These are phyloP conservation scores for Scutellaria barbata DNA, from an alignment of 257 asterid genomes.

Conservation along the genomic window DNA sequence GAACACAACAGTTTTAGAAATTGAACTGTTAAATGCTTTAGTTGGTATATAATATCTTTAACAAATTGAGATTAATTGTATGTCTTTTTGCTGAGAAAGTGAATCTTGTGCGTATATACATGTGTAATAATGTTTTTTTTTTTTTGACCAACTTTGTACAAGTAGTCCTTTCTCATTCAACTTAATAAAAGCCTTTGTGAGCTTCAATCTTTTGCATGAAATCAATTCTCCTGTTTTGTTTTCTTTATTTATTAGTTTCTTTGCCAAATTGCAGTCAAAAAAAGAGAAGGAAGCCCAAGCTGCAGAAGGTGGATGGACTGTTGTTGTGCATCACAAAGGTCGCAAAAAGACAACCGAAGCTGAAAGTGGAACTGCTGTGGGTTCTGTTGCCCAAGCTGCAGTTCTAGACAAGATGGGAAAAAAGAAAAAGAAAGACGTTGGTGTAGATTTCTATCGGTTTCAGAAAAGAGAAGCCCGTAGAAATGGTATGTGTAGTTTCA, in stretches of 20 bases:
- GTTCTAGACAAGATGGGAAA: constrained; percentile 67
- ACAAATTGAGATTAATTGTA: not conserved
- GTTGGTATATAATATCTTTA: not conserved
- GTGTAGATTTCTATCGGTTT: constrained; percentile 80
- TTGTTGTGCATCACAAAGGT: constrained; percentile 91
- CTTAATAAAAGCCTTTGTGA: not conserved
- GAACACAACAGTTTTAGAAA: too few relatives aligned
- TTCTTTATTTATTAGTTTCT: constrained; percentile 14
- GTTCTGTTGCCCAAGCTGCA: constrained; percentile 92
- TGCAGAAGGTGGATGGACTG: constrained; percentile 97
- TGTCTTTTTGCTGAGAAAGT: constrained; percentile 1
- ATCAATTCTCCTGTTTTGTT: too few relatives aligned
- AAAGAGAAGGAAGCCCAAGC: constrained; percentile 73
- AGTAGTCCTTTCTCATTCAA: not conserved
- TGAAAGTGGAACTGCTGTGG: constrained; percentile 84
- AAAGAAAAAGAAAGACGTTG: constrained; percentile 71
- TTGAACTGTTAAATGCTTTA: not conserved
- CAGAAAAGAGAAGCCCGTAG: constrained; percentile 87
- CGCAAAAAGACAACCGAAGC: constrained; percentile 88
- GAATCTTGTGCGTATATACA: not conserved
- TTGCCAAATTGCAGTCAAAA: constrained; percentile 60
- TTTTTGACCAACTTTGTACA: not conserved
- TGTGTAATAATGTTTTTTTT: not conserved
- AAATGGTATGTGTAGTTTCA: constrained; percentile 59
- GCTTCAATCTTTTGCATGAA: constrained; percentile 22